Percentiles rank a stretch among this genome's conserved stretches.
phyloP scores from a whole-genome alignment of 139 green algal genomes.

The Chlorella sorokiniana region DNA sequence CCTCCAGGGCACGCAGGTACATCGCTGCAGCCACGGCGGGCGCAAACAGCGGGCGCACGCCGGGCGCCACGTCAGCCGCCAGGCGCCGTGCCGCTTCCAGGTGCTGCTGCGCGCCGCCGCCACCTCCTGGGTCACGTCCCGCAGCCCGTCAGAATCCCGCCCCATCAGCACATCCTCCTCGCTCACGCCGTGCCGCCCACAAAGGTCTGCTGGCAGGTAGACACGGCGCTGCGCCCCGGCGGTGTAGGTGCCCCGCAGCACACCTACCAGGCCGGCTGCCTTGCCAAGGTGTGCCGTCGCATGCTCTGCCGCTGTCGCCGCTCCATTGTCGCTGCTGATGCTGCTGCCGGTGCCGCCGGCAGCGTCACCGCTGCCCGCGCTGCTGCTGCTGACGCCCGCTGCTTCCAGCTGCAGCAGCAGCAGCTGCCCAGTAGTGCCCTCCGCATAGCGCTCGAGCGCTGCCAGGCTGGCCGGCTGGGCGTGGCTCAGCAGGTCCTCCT shows the following conservation, averaged over 20 bases:
- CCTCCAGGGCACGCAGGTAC: slow-evolving; percentile 72
- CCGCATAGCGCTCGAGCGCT: slow-evolving; percentile 76
- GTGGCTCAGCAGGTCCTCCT: slow-evolving; percentile 61
- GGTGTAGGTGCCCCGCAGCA: slow-evolving; percentile 68
- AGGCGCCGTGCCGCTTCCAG: slow-evolving; percentile 67
- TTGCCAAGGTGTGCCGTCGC: slow-evolving; percentile 81
- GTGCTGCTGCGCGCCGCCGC: slow-evolving; percentile 66
- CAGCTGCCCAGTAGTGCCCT: slow-evolving; percentile 70
- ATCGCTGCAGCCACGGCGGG: slow-evolving; percentile 47
- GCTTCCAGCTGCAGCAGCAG: slow-evolving; percentile 64
- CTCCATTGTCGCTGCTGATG: slow-evolving; percentile 66
- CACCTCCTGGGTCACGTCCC: slow-evolving; percentile 62
- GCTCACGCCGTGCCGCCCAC: slow-evolving; percentile 30
- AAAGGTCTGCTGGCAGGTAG: slow-evolving; percentile 42
- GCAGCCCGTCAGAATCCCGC: slow-evolving; percentile 46
- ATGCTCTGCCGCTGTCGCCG: slow-evolving; percentile 74
- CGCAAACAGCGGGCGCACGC: slow-evolving; percentile 58
- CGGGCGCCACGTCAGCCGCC: slow-evolving; percentile 33
- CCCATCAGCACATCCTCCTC: slow-evolving; percentile 54
- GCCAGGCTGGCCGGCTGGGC: slow-evolving; percentile 58
- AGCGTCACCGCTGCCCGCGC: not conserved
- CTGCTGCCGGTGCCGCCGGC: not conserved
- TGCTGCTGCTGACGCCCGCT: slow-evolving; percentile 36
- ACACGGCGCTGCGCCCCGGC: slow-evolving; percentile 51
- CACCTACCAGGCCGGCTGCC: slow-evolving; percentile 66